Percentiles rank a stretch among this genome's conserved stretches.
Evolutionary conservation across 192 early-diverging fungal genomes (phyloP).

Genomic region (Coemansia sp.): DNA sequence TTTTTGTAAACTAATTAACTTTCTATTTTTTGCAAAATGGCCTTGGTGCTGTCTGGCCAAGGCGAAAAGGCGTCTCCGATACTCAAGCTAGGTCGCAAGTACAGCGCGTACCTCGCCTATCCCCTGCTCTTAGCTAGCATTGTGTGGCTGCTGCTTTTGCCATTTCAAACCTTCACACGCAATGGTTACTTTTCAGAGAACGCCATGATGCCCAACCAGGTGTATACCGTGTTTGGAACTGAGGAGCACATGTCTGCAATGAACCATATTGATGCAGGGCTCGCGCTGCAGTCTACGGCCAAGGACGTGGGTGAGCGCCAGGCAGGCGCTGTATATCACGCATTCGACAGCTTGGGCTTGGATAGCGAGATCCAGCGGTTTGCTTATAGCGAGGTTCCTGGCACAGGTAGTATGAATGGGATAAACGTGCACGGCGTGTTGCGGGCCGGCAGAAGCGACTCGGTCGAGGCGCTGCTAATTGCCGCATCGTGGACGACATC

Average conservation of each 20-base stretch:
- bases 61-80: slow-evolving; percentile 46
- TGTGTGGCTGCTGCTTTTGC: slow-evolving; percentile 65
- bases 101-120: slow-evolving; percentile 54
- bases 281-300: background rate
- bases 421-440: slow-evolving; percentile 81
- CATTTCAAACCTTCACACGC: slow-evolving; percentile 62
- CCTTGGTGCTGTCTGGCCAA: slow-evolving; percentile 50
- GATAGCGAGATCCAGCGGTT: slow-evolving; percentile 46
- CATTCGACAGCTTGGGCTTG: slow-evolving; percentile 33
- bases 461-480: slow-evolving; percentile 84
- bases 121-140: slow-evolving; percentile 60
- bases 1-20: background rate
- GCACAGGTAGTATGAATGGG: slow-evolving; percentile 41
- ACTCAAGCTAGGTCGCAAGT: slow-evolving; percentile 27
- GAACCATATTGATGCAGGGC: slow-evolving; percentile 14
- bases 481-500: slow-evolving; percentile 77
- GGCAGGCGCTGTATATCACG: slow-evolving; percentile 12
- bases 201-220: slow-evolving; percentile 72
- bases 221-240: slow-evolving; percentile 39
- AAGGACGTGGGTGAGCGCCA: slow-evolving; percentile 6
- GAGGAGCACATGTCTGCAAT: slow-evolving; percentile 27
- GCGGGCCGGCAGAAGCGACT: slow-evolving; percentile 79
- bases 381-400: slow-evolving; percentile 25
- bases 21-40: slow-evolving; percentile 19
- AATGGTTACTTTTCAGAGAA: slow-evolving; percentile 75